Conservation (phyloP, 805 yeast genomes). For the Kluyveromyces aestuarii region DNA sequence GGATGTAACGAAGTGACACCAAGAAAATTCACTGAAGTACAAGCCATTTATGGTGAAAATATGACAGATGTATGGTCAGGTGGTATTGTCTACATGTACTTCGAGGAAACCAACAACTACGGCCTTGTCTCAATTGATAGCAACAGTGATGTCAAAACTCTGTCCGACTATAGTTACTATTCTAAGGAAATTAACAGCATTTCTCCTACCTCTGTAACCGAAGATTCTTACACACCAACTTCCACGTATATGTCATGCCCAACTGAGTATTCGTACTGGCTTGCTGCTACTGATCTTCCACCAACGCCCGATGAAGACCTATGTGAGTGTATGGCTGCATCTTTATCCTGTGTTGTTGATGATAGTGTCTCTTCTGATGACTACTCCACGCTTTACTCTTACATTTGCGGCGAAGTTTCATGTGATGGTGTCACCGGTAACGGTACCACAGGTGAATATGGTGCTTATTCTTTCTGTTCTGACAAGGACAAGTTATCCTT, state of each 20-base stretch:
- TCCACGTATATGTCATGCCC: conserved; percentile 54
- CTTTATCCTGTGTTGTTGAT: conserved; percentile 53
- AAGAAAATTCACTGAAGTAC: conserved; percentile 66
- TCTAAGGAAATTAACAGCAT: conserved; percentile 47
- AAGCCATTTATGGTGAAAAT: conserved; percentile 48
- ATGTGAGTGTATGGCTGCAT: conserved; percentile 53
- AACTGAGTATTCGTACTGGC: conserved; percentile 47
- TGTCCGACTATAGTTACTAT: conserved; percentile 55
- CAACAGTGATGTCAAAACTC: conserved; percentile 42
- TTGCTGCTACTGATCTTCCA: conserved; percentile 59
- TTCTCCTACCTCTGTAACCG: conserved; percentile 42
- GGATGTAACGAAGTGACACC: conserved; percentile 68
- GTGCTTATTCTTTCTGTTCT: conserved; percentile 65
- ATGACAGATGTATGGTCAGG: conserved; percentile 88
- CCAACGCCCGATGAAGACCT: conserved; percentile 64
- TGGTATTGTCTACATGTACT: conserved; percentile 84
- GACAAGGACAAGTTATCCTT: conserved; percentile 56
- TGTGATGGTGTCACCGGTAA: conserved; percentile 50
- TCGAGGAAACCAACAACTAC: conserved; percentile 64
- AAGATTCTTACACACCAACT: conserved; percentile 32
- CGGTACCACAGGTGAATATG: conserved; percentile 54
- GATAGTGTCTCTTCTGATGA: conserved; percentile 45
- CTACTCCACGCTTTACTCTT: conserved; percentile 49
- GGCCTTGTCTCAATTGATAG: conserved; percentile 56
- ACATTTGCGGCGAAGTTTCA: conserved; percentile 46